Conservation (phyloP, 352 stramenopile genomes). For the Pythium brachiatum region DNA sequence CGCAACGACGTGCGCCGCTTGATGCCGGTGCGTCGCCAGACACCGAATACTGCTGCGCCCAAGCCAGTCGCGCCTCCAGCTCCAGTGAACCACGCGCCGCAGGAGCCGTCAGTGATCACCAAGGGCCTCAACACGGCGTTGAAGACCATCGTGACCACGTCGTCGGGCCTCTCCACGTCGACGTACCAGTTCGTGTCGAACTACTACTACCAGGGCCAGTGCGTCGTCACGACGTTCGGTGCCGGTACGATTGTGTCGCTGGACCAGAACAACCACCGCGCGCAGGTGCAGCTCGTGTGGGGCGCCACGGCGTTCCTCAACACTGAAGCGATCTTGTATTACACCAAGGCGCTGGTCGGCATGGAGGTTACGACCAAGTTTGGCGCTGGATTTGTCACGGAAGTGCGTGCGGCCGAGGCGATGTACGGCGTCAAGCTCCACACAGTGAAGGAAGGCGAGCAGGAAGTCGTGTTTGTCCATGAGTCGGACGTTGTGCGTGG, state of each 20-base stretch:
- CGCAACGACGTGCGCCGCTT: conserved; percentile 22
- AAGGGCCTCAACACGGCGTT: conserved; percentile 46
- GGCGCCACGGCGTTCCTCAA: conserved; percentile 57
- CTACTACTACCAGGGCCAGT: conserved; percentile 71
- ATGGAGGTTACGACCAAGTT: conserved; percentile 82
- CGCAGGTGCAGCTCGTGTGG: conserved; percentile 64
- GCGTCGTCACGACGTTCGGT: conserved; percentile 69
- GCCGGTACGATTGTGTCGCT: conserved; percentile 55
- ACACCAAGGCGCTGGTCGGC: conserved; percentile 68
- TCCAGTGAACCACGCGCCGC: conserved; percentile 12
- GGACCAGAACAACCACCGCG: conserved; percentile 43
- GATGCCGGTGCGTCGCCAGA: conserved; percentile 31
- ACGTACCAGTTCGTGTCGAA: conserved; percentile 61
- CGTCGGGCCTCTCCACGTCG: conserved; percentile 40
- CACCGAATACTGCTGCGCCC: background rate
- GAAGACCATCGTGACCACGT: conserved; percentile 63
- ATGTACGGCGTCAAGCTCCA: conserved; percentile 81
- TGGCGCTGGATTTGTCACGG: conserved; percentile 55
- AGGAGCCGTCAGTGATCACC: conserved; percentile 37
- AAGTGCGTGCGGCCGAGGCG: conserved; percentile 54
- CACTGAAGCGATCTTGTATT: conserved; percentile 60
- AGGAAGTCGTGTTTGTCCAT: conserved; percentile 68
- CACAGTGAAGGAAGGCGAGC: conserved; percentile 35
- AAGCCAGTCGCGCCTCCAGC: conserved; percentile 23
- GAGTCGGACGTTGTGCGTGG: conserved; percentile 60